These are phyloP conservation scores for Fusarium neocosmosporiellum DNA, from an alignment of 2,329 filamentous ascomycete species.

Conservation along the genomic window DNA sequence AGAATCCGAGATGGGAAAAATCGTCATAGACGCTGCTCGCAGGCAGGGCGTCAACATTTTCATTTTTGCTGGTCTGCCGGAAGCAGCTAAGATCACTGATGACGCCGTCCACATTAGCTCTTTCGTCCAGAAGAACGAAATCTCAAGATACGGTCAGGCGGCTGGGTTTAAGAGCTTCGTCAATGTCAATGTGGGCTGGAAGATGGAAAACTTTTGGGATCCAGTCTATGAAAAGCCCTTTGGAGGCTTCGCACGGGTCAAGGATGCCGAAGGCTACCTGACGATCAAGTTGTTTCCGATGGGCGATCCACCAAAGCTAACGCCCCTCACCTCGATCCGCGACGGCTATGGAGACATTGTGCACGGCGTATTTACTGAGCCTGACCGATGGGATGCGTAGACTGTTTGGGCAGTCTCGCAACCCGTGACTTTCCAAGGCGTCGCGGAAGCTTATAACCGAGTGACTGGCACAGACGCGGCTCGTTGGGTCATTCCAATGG, in stretches of 20 bases:
- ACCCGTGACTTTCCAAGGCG: too few species aligned
- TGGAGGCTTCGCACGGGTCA: too few species aligned
- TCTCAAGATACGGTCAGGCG: not conserved
- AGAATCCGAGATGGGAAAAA: conserved; percentile 46
- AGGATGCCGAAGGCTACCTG: too few species aligned
- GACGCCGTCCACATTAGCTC: too few species aligned
- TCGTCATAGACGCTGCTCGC: conserved; percentile 41
- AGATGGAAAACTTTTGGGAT: not conserved
- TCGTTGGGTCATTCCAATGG: too few species aligned
- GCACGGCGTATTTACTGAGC: not conserved
- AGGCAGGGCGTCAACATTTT: conserved; percentile 42
- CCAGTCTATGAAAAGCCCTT: not conserved
- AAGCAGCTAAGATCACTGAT: conserved; percentile 7
- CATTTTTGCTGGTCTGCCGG: conserved; percentile 40
- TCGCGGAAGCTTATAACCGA: too few species aligned
- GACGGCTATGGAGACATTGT: not conserved
- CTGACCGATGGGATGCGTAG: not conserved
- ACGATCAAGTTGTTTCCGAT: too few species aligned
- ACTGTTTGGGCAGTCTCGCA: not conserved
- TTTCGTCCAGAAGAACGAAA: not conserved
- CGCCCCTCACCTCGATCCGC: not conserved
- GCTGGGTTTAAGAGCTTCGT: not conserved
- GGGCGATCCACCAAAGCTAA: too few species aligned
- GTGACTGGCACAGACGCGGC: too few species aligned
- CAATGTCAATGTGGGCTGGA: not conserved